These are phyloP conservation scores for Xerocomus spinulosus DNA, from an alignment of 768 basidiomycete genomes.

Conservation along the genomic window DNA sequence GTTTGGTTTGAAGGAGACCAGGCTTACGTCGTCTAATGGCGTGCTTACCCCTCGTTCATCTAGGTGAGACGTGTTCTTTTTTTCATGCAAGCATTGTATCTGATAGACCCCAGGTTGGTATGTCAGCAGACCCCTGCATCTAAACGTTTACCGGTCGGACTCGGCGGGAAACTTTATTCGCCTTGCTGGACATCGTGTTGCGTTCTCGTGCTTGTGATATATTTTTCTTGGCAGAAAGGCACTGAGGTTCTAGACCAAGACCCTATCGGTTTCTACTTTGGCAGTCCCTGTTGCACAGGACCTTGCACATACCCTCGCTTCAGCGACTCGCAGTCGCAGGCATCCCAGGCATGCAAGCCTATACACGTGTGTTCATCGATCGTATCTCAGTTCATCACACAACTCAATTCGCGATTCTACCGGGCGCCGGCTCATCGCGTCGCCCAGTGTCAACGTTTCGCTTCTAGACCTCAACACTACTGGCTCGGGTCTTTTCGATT, in stretches of 20 bases:
- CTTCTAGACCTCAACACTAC: slow-evolving; percentile 9
- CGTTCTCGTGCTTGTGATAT: not conserved
- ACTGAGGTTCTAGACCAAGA: slow-evolving; percentile 2
- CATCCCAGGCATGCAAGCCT: not conserved
- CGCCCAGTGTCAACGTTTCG: not conserved
- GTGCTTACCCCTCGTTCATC: not conserved
- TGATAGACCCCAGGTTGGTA: not conserved
- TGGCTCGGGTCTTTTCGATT: slow-evolving; percentile 1
- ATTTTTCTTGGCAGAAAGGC: not conserved
- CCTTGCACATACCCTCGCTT: slow-evolving; percentile 1
- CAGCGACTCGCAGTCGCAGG: slow-evolving; percentile 1
- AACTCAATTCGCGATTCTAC: not conserved
- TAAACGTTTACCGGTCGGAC: slow-evolving; percentile 5
- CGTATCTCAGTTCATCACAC: slow-evolving; percentile 3
- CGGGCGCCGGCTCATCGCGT: not conserved
- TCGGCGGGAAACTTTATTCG: slow-evolving; percentile 1
- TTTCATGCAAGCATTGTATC: not conserved
- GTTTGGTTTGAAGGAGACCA: not conserved
- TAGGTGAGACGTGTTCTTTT: not conserved
- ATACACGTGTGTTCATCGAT: not conserved
- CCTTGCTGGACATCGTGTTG: not conserved
- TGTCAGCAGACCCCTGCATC: not conserved
- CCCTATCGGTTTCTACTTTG: no score
- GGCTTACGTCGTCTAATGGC: not conserved
- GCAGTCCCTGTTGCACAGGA: not conserved